phyloP scores from a whole-genome alignment of 495 filamentous ascomycete species.

The Penicillium mononematosum region DNA sequence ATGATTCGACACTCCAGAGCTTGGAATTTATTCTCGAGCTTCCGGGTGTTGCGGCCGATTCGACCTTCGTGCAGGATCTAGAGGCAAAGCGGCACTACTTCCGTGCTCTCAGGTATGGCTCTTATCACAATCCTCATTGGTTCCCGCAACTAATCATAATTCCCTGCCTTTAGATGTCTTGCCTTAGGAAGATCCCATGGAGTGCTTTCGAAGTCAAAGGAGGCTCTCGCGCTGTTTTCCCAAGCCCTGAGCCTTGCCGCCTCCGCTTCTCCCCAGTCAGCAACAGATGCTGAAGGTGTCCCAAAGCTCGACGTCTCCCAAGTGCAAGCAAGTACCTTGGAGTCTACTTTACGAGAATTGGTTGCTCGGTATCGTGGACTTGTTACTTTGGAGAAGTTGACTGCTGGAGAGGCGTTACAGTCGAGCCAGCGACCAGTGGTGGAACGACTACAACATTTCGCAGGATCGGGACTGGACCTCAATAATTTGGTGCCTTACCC shows the following conservation, averaged over 20 bases:
- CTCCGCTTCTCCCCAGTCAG: slow-evolving; percentile 35
- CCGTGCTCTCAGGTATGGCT: slow-evolving; percentile 73
- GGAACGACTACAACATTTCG: slow-evolving; percentile 72
- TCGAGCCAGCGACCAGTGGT: slow-evolving; percentile 55
- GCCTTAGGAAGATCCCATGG: slow-evolving; percentile 83
- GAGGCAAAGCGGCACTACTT: slow-evolving; percentile 81
- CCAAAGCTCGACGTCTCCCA: slow-evolving; percentile 62
- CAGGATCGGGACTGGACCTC: slow-evolving; percentile 64
- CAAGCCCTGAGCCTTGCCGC: slow-evolving; percentile 60
- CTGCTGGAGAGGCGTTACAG: slow-evolving; percentile 30
- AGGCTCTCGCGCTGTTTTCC: slow-evolving; percentile 79
- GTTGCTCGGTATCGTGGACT: slow-evolving; percentile 77
- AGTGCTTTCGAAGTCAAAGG: slow-evolving; percentile 66
- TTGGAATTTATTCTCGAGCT: slow-evolving; percentile 87
- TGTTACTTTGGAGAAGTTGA: slow-evolving; percentile 69
- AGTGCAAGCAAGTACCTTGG: slow-evolving; percentile 55
- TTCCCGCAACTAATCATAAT: slow-evolving; percentile 9
- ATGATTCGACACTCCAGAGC: slow-evolving; percentile 85
- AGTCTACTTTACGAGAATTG: slow-evolving; percentile 59
- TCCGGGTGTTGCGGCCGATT: slow-evolving; percentile 86
- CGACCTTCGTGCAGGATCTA: slow-evolving; percentile 69
- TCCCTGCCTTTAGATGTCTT: slow-evolving; percentile 58
- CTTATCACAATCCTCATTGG: neutral
- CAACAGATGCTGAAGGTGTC: slow-evolving; percentile 31
- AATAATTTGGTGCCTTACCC: slow-evolving; percentile 82